These are phyloP conservation scores for Xylaria grammica DNA, from an alignment of 495 filamentous ascomycete species.

Conservation along the genomic window DNA sequence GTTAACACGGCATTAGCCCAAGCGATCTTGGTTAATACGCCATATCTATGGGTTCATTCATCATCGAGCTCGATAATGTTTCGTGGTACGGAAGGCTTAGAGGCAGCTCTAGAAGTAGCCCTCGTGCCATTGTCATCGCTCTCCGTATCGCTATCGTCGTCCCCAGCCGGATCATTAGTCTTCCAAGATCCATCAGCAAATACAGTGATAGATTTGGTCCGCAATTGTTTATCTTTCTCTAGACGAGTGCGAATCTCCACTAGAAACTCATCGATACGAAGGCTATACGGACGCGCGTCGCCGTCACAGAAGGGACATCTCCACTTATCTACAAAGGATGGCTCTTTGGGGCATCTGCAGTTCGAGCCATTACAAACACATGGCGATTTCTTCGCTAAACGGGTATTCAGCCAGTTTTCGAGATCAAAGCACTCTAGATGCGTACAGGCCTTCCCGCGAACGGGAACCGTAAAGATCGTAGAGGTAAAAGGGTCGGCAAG, in stretches of 20 bases:
- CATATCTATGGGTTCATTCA: conserved; percentile 19
- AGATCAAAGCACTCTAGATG: conserved; percentile 92
- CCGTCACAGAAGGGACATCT: conserved; percentile 77
- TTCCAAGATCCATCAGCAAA: conserved; percentile 65
- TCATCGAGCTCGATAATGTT: conserved; percentile 37
- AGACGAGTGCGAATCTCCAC: conserved; percentile 59
- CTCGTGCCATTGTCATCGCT: conserved; percentile 25
- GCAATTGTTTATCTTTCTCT: conserved; percentile 42
- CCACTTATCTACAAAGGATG: conserved; percentile 74
- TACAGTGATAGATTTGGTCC: conserved; percentile 64
- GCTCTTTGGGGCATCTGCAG: conserved; percentile 47
- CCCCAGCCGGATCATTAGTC: conserved; percentile 38
- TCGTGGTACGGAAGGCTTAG: conserved; percentile 13
- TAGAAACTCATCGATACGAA: conserved; percentile 75
- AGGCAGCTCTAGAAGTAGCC: conserved; percentile 1
- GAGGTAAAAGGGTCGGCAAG: conserved; percentile 78
- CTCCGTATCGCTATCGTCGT: conserved; percentile 32
- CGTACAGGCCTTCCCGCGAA: conserved; percentile 61
- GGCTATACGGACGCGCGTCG: conserved; percentile 73
- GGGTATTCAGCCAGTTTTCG: conserved; percentile 74
- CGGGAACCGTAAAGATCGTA: conserved; percentile 71
- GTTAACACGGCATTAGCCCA: neutral
- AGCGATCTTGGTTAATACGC: neutral
- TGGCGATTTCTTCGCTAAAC: conserved; percentile 48
- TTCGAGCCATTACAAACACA: conserved; percentile 36